A percentile compares a stretch with the other conserved stretches of the same genome.
phyloP scores from a whole-genome alignment of 2,329 filamentous ascomycete genomes.

The Colletotrichum eleusines region DNA sequence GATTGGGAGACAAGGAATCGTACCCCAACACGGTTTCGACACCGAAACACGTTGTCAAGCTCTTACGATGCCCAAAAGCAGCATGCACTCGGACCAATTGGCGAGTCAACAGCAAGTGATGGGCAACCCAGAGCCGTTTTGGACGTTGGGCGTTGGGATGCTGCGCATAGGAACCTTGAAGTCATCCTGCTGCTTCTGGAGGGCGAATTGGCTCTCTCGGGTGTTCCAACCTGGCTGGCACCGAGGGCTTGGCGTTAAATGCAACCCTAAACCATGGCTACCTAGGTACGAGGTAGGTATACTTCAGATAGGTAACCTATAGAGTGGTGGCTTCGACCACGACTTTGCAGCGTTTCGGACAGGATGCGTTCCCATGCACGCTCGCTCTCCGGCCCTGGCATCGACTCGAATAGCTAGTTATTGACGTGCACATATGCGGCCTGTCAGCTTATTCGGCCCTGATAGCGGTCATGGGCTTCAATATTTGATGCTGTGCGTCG shows the following conservation, averaged over 20 bases:
- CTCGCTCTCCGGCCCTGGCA: conserved; percentile 1
- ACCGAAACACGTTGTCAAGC: conserved; percentile 1
- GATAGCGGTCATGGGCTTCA: background rate
- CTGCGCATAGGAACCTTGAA: conserved; percentile 30
- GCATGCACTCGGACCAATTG: background rate
- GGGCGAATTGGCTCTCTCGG: conserved; percentile 19
- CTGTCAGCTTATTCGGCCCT: conserved; percentile 16
- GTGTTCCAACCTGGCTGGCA: conserved; percentile 26
- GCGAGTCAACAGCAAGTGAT: background rate
- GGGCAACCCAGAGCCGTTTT: background rate
- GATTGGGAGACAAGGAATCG: background rate
- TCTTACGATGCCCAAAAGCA: background rate
- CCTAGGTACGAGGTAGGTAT: too few species aligned
- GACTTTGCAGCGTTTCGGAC: conserved; percentile 18
- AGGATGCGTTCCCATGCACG: background rate
- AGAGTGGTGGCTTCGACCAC: conserved; percentile 1
- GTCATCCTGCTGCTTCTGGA: conserved; percentile 11
- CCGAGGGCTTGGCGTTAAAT: conserved; percentile 17
- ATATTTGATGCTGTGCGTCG: conserved; percentile 1
- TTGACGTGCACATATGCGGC: conserved; percentile 9
- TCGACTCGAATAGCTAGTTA: background rate
- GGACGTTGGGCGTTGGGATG: conserved; percentile 5
- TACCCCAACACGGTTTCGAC: background rate
- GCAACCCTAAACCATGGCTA: conserved; percentile 2
- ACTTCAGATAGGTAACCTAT: background rate